Base-by-base conservation (phyloP, 148 eudicot species). In the Chenopodium berlandieri region DNA sequence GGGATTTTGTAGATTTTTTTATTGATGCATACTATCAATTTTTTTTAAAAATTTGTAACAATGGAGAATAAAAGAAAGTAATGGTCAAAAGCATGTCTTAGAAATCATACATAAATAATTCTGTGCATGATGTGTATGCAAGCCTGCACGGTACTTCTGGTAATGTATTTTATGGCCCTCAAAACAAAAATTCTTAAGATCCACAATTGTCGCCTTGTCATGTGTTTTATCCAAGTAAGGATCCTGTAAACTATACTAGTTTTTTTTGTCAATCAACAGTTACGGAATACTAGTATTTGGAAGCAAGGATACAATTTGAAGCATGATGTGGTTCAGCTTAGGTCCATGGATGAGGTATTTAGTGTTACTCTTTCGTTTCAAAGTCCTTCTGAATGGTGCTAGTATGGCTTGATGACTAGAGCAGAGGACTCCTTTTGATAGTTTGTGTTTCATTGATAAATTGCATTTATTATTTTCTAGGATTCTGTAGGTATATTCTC, bases 401-500 rank as follows among this genome's bases (percentile, higher is more conserved):
- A 56, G n/a, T 74, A 13, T 69, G 48, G 8, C 27, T 9, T 69
- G 63, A 60, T 69, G 82, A 22, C 76, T 79, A 56, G 25, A 27
- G 22, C 48, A 8, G 50, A 32, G 27, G 50, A 16, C 27, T 69
- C 66, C 46, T 48, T 79, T 27, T 30, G 54, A 32, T 7, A 9
- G 37, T 73, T 44, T 19, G 44, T 56, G 27, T 80, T 27, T n/a
- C 70, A 27, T 77, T 84, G 65, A 54, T 27, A 23, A 44, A 44
- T 30, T 76, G 62, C 56, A 60, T 65, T 69, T 75, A 37, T 80
- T 69, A 25, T 60, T 83, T 75, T 70, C 11, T 79, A 94, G 97
- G 90, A 80, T 71, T 86, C 91, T 40, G 40, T 82, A 40, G 91
- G 87, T 71, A 67, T 82, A 44, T 88, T 89, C 54, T 78, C 94